Percentiles rank a stretch among this genome's conserved stretches.
phyloP scores from a whole-genome alignment of 2,329 filamentous ascomycete species.

The Sarocladium strictum region DNA sequence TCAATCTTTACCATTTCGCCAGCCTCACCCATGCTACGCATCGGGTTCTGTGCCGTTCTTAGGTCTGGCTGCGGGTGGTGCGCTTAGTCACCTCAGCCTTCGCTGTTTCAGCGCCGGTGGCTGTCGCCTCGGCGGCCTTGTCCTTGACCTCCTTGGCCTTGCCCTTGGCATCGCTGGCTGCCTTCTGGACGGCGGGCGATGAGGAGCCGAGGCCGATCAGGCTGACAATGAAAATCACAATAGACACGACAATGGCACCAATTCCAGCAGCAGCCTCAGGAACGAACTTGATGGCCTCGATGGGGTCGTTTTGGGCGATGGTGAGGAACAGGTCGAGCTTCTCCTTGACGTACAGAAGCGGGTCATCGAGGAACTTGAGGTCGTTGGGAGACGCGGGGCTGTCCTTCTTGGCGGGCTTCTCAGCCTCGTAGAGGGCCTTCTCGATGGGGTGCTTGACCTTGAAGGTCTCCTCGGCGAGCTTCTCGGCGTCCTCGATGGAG shows the following conservation, averaged over 20 bases:
- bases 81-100: slow-evolving; percentile 68
- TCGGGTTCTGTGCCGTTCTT: neutral
- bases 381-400: slow-evolving; percentile 66
- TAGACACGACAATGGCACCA: slow-evolving; percentile 61
- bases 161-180: slow-evolving; percentile 57
- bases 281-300: slow-evolving; percentile 81
- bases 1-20: neutral
- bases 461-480: slow-evolving; percentile 85
- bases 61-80: slow-evolving; percentile 44
- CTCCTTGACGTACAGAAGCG: slow-evolving; percentile 80
- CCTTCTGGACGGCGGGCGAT: slow-evolving; percentile 68
- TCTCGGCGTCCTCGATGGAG: slow-evolving; percentile 85
- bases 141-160: slow-evolving; percentile 66
- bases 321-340: slow-evolving; percentile 88
- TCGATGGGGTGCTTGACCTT: slow-evolving; percentile 82
- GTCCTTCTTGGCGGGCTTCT: slow-evolving; percentile 66
- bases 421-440: slow-evolving; percentile 70
- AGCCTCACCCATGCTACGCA: neutral
- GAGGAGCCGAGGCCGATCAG: slow-evolving; percentile 58
- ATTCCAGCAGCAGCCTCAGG: slow-evolving; percentile 85
- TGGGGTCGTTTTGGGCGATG: slow-evolving; percentile 72
- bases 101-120: slow-evolving; percentile 62
- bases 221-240: slow-evolving; percentile 65
- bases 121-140: slow-evolving; percentile 56
- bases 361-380: slow-evolving; percentile 86